Percentiles rank a stretch among this genome's conserved stretches.
Conservation (phyloP, 768 basidiomycete species). For the Lactarius pseudohatsudake region DNA sequence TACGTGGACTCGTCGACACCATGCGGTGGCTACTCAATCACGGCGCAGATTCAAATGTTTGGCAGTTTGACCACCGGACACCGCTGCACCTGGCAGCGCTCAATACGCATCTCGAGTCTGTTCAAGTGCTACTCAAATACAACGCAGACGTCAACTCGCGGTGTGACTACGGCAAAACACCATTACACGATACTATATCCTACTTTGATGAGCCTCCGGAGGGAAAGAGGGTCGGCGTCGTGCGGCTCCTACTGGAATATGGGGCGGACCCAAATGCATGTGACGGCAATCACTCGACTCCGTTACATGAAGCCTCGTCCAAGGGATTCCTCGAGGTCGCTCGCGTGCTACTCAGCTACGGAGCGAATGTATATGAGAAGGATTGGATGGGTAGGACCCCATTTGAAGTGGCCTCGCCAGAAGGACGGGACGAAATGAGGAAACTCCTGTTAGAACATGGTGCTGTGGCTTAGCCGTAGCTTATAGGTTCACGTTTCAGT, state of each 20-base stretch:
- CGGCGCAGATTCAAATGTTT: too few species aligned
- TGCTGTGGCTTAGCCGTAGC: too few species aligned
- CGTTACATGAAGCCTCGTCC: not conserved
- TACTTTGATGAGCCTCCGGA: too few species aligned
- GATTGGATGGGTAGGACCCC: not conserved
- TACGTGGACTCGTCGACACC: too few species aligned
- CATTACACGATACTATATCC: not conserved
- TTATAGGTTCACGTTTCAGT: too few species aligned
- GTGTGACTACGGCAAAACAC: not conserved
- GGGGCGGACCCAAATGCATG: too few species aligned
- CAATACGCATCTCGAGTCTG: not conserved
- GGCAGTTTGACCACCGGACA: not conserved
- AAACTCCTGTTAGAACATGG: not conserved
- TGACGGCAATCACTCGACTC: too few species aligned
- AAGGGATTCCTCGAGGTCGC: not conserved
- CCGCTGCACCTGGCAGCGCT: not conserved
- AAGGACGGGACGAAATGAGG: not conserved
- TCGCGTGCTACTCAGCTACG: not conserved
- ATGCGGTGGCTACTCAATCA: too few species aligned
- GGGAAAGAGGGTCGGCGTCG: too few species aligned
- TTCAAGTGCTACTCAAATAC: not conserved
- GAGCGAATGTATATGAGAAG: not conserved
- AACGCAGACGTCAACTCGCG: not conserved
- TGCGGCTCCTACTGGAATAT: too few species aligned
- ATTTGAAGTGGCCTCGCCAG: not conserved